These are phyloP conservation scores for Hypoxylon sp. DNA, from an alignment of 2,329 filamentous ascomycete species.

Conservation along the genomic window DNA sequence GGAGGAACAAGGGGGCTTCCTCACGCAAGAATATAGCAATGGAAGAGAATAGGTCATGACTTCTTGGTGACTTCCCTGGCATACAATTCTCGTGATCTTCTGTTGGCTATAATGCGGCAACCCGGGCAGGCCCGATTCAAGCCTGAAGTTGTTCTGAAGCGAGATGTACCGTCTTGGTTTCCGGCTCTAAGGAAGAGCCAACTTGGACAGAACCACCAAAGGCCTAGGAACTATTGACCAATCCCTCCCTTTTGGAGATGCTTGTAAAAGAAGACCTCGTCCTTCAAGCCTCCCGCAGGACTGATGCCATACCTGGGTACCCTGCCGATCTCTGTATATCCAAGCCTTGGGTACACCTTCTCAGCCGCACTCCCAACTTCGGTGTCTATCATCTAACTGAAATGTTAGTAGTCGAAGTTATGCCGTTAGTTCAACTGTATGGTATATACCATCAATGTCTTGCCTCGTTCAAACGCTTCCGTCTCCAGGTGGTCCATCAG, in stretches of 20 bases:
- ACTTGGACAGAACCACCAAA: background rate
- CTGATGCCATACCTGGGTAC: conserved; percentile 67
- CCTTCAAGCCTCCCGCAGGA: conserved; percentile 62
- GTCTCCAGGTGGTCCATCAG: conserved; percentile 68
- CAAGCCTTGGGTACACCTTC: conserved; percentile 66
- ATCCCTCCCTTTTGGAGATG: conserved; percentile 54
- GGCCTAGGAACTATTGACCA: background rate
- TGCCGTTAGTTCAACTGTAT: background rate
- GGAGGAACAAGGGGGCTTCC: background rate
- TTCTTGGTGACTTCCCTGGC: background rate
- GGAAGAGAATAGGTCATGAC: background rate
- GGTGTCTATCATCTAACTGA: conserved; percentile 61
- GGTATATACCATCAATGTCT: conserved; percentile 65
- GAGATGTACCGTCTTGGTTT: background rate
- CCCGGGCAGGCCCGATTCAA: background rate
- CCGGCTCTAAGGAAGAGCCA: background rate
- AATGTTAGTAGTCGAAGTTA: background rate
- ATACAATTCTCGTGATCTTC: background rate
- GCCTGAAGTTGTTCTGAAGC: background rate
- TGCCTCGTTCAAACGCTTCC: conserved; percentile 63
- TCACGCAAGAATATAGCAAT: background rate
- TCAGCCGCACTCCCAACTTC: conserved; percentile 66
- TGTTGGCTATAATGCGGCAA: background rate
- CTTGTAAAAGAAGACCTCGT: conserved; percentile 69
- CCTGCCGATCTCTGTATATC: conserved; percentile 66